Percentiles rank a stretch among this genome's conserved stretches.
Evolutionary conservation across 306 rosid genomes (phyloP).

Genomic region (Crataegus laevigata): DNA sequence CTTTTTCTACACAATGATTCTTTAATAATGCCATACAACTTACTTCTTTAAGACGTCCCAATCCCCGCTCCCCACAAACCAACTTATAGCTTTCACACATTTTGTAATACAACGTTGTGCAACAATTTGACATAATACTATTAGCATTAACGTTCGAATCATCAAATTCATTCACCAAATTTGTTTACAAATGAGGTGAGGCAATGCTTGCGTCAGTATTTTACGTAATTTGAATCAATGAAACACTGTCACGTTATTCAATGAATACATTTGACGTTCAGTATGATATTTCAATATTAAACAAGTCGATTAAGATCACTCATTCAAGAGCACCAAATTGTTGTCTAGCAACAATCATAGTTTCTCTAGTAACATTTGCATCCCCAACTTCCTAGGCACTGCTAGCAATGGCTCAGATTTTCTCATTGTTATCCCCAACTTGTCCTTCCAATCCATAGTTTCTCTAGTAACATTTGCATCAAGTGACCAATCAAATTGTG

Average conservation of each 20-base stretch:
- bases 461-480: conserved; percentile 3
- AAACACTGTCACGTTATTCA: too few relatives aligned
- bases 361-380: too few relatives aligned
- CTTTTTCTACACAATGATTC: background rate
- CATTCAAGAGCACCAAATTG: background rate
- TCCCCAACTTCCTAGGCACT: conserved; percentile 21
- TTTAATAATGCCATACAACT: background rate
- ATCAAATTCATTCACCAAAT: too few relatives aligned
- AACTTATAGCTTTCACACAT: background rate
- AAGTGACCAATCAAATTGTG: conserved; percentile 57
- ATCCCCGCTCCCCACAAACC: background rate
- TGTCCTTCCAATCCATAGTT: conserved; percentile 38
- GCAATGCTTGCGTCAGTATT: too few relatives aligned
- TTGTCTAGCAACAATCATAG: background rate
- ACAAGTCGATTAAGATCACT: background rate
- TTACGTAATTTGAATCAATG: too few relatives aligned
- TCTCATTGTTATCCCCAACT: conserved; percentile 31
- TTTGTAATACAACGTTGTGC: background rate
- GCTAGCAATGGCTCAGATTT: conserved; percentile 38
- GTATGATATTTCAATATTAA: too few relatives aligned
- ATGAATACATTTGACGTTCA: too few relatives aligned
- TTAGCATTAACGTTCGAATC: too few relatives aligned
- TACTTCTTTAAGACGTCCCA: background rate
- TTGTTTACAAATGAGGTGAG: too few relatives aligned
- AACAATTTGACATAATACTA: too few relatives aligned